These are phyloP conservation scores for Sarocladiaceae sp. DNA, from an alignment of 2,329 filamentous ascomycete genomes.

Conservation along the genomic window DNA sequence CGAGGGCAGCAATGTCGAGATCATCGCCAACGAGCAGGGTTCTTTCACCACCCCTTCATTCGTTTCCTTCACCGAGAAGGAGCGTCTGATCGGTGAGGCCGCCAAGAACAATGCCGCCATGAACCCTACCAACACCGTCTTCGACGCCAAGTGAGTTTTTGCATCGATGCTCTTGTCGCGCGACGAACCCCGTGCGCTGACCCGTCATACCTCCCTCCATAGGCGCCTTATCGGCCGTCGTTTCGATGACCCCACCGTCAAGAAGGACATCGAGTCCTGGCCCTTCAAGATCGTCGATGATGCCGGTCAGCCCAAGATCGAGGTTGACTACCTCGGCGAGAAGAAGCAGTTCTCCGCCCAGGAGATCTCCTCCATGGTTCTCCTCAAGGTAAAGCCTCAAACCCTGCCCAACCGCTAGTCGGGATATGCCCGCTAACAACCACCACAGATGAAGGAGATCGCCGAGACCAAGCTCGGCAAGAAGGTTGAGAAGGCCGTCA, in stretches of 20 bases:
- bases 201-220: conserved; percentile 8
- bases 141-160: conserved; percentile 90
- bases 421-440: conserved; percentile 12
- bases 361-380: conserved; percentile 98
- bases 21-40: conserved; percentile 99
- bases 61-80: conserved; percentile 97
- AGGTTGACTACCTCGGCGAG: conserved; percentile 94
- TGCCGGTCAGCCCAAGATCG: conserved; percentile 79
- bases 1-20: conserved; percentile 99
- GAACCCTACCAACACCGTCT: conserved; percentile 98
- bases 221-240: conserved; percentile 97
- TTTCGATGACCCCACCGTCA: conserved; percentile 91
- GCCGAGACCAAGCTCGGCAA: conserved; percentile 97
- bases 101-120: conserved; percentile 99
- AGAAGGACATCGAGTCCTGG: conserved; percentile 99
- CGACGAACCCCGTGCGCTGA: conserved; percentile 12
- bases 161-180: not conserved
- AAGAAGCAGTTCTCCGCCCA: conserved; percentile 95
- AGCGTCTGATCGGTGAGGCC: conserved; percentile 98
- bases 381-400: conserved; percentile 75
- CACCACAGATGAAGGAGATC: conserved; percentile 90
- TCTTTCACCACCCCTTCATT: conserved; percentile 98
- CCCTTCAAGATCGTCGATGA: conserved; percentile 97
- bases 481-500: conserved; percentile 98
- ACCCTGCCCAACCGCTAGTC: not conserved